These are phyloP conservation scores for Termitomyces sp. DNA, from an alignment of 1,284 basidiomycete genomes.

Conservation along the genomic window DNA sequence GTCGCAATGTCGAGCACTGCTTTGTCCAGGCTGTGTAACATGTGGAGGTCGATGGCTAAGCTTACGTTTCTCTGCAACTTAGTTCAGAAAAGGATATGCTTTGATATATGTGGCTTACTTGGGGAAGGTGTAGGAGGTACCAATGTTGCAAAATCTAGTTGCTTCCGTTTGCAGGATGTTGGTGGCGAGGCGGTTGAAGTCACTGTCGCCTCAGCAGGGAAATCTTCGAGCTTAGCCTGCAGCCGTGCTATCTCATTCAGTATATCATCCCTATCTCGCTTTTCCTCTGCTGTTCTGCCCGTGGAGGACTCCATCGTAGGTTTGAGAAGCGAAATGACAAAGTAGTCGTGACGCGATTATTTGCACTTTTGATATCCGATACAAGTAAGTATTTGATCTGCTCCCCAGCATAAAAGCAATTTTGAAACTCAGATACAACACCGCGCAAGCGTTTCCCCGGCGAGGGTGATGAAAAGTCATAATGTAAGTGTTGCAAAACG, in stretches of 20 bases:
- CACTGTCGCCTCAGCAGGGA: slow-evolving; percentile 18
- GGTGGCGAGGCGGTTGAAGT: slow-evolving; percentile 14
- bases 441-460: slow-evolving; percentile 9
- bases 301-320: slow-evolving; percentile 31
- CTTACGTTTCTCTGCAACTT: slow-evolving; percentile 35
- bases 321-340: not conserved
- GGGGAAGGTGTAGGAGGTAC: slow-evolving; percentile 68
- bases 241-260: slow-evolving; percentile 28
- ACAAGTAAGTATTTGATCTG: slow-evolving; percentile 9
- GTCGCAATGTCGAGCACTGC: not conserved
- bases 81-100: slow-evolving; percentile 12
- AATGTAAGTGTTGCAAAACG: slow-evolving; percentile 8
- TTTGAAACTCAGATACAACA: slow-evolving; percentile 26
- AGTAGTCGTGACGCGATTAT: slow-evolving; percentile 20
- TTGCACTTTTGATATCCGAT: slow-evolving; percentile 14
- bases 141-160: slow-evolving; percentile 36
- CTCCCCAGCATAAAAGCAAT: not conserved
- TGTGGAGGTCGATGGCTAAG: slow-evolving; percentile 18
- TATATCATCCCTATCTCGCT: slow-evolving; percentile 25
- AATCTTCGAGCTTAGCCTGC: slow-evolving; percentile 24
- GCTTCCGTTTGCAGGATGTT: slow-evolving; percentile 48
- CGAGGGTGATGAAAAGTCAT: slow-evolving; percentile 17
- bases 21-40: not conserved
- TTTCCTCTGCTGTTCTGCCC: slow-evolving; percentile 22
- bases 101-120: slow-evolving; percentile 38